Evolutionary conservation across 164 flowering plant genomes (phyloP).

Genomic region (Houttuynia cordata): DNA sequence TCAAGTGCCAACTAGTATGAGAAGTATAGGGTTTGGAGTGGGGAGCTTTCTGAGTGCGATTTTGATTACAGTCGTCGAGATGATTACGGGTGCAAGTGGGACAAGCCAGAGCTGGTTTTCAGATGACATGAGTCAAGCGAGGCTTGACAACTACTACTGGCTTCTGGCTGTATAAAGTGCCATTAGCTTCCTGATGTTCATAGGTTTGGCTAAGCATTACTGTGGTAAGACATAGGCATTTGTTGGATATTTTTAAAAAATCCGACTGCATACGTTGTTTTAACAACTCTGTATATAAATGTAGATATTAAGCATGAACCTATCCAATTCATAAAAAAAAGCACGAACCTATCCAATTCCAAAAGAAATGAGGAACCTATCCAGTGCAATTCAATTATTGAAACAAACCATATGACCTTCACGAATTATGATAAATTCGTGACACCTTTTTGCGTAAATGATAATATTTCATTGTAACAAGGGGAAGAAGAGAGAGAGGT

Average conservation of each 20-base stretch:
- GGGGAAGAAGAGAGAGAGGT: no score
- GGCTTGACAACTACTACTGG: conserved; percentile 84
- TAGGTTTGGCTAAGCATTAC: conserved; percentile 31
- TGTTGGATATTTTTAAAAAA: background rate
- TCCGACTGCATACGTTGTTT: no score
- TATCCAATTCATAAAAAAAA: no score
- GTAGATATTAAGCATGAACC: no score
- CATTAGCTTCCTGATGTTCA: conserved; percentile 52
- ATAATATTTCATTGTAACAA: no score
- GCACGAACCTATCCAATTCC: no score
- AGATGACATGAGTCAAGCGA: conserved; percentile 69
- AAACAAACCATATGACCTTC: no score
- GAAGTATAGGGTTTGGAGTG: conserved; percentile 84
- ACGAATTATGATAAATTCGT: no score
- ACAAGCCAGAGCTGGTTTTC: conserved; percentile 64
- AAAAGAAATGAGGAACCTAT: no score
- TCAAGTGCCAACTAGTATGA: conserved; percentile 69
- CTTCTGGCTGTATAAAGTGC: conserved; percentile 45
- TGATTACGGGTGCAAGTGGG: conserved; percentile 27
- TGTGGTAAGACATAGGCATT: background rate
- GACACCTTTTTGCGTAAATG: no score
- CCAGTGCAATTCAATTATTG: no score
- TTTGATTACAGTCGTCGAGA: conserved; percentile 53
- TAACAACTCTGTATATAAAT: no score
- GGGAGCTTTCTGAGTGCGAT: conserved; percentile 80